Evolutionary conservation across 257 asterid genomes (phyloP), one percentile per base, ranked within the genome.

Genomic region (Cruciata laevipes): DNA sequence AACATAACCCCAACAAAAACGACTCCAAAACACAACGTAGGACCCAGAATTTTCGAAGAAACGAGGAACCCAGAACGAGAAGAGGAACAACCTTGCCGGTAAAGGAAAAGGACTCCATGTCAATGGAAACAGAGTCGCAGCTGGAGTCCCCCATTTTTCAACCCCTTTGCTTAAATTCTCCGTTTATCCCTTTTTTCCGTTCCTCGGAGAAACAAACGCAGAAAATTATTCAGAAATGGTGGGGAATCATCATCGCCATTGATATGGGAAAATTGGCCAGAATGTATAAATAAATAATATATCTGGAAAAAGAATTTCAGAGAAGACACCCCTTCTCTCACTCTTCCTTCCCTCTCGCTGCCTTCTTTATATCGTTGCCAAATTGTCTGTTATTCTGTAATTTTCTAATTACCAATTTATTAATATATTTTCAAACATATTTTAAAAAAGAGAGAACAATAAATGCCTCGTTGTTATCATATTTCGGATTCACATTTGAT

Each of bases 71-170:
- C 63, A 59, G 17, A 10, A 49, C 25, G 5, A 49, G 30, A 49
- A 35, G 79, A 82, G 75, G 87, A 8, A 25, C 62, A 73, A 94
- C 99, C 99, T 94, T 94, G 66, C 96, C 93, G 82, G 87, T 80
- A 68, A 85, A 77, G 68, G 94, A 76, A 75, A 81, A 61, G 71
- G 97, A 79, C 71, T 90, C 97, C 81, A 93, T 88, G 78, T 86
- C 96, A 56, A 90, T 83, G 71, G 95, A 88, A 77, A 93, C 89
- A 74, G 97, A 86, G 77, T 85, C 95, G 87, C 90, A 87, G 89
- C 92, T 81, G 66, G 99, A 90, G 66, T 90, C 97, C 87, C 85
- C 95, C 99, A 94, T 90, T 83, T 17, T 67, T 35, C 47, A 71
- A 65, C 42, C 65, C 37, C 30, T 21, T 58, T 58, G 64, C 64